Evolutionary conservation across 192 early-diverging fungal species (phyloP).

Genomic region (Coemansia sp.): DNA sequence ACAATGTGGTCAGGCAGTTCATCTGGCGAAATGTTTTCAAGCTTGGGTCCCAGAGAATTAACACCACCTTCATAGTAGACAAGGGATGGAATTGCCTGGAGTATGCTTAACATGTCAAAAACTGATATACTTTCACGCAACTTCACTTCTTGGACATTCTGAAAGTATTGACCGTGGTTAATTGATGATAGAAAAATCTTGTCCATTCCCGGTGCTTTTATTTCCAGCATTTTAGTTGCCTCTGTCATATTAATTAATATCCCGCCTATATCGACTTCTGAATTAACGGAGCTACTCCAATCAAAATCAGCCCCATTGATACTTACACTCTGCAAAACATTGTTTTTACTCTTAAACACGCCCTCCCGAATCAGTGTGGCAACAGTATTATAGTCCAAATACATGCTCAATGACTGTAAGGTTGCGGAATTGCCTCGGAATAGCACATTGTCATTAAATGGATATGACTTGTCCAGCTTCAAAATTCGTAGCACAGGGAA

Average conservation of each 20-base stretch:
- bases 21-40: background rate
- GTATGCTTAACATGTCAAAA: background rate
- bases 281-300: background rate
- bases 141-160: too few species aligned
- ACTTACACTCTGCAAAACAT: background rate
- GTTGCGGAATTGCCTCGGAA: slow-evolving; percentile 10
- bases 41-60: too few species aligned
- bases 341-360: background rate
- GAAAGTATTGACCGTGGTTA: background rate
- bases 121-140: background rate
- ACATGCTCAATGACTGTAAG: background rate
- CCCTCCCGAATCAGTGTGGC: background rate
- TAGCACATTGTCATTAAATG: slow-evolving; percentile 10
- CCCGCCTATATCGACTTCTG: background rate
- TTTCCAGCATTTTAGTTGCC: background rate
- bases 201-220: background rate
- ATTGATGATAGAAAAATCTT: too few species aligned
- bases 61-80: background rate
- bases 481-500: background rate
- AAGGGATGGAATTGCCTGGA: background rate
- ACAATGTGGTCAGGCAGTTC: background rate
- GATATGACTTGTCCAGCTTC: background rate
- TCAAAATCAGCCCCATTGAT: background rate
- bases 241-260: background rate
- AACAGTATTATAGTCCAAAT: background rate